Evolutionary conservation across 345 rosid genomes (phyloP), one percentile per base, ranked within the genome.

Genomic region (Brassica incana): DNA sequence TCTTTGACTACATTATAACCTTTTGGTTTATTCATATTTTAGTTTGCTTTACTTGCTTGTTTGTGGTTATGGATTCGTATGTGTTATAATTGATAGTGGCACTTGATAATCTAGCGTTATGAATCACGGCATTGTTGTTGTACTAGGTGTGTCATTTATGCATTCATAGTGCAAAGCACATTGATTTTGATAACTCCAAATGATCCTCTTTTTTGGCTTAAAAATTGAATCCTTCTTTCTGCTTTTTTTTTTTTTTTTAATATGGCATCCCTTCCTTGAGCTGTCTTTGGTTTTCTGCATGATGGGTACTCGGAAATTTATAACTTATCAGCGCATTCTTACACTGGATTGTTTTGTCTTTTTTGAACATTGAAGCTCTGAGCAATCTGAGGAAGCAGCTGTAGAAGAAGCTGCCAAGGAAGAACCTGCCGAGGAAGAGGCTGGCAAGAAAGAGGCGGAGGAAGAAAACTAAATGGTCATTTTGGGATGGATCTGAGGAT

Each of bases 1-100:
- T 66, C 63, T 64, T 65, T 71, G 23, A 71, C 75, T 68, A 8
- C 3, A 72, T 69, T 36, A 85, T 86, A 85, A 89, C 15, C 15
- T 71, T 73, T 69, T n/a, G 5, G 30, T 40, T 66, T 29, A n/a
- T 63, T 60, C 59, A 23, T 23, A 23, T 23, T 23, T 23, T 23
- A 23, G 25, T 23, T 23, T 23, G 25, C 25, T 23, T 23, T 23
- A 23, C 25, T 23, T 23, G 25, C 0, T 23, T 23, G 25, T 23
- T 23, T 23, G 25, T 23, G 25, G 25, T 23, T 16, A 0, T 69
- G 14, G 77, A 64, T 36, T 36, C 59, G 10, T 70, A 11, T 9
- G n/a, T 77, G 65, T 15, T 36, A 29, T 27, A 25, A 4, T 9
- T 61, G 54, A 64, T 7, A 23, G 5, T 29, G 12, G 48, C 35